Conservation (phyloP, 257 asterid species). For the Catharanthus roseus region DNA sequence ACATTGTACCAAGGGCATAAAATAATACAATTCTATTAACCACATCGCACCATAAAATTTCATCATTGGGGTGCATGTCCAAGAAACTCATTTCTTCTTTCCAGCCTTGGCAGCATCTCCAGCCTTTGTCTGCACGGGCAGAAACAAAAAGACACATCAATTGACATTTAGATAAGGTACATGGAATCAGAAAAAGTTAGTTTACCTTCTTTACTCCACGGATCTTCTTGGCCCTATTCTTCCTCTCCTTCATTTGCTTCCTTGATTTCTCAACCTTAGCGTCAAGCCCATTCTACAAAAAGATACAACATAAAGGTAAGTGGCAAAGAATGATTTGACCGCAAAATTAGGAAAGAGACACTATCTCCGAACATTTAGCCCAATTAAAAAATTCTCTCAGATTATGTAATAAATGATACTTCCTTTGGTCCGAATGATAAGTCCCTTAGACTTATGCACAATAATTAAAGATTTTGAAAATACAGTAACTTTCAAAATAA, state of each 20-base stretch:
- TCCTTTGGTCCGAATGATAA: too few species aligned
- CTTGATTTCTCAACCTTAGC: constrained; percentile 89
- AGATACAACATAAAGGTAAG: background rate
- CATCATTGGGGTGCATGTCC: background rate
- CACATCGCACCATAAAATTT: background rate
- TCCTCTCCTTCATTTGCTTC: constrained; percentile 85
- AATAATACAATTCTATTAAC: background rate
- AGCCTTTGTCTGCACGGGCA: constrained; percentile 64
- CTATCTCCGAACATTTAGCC: background rate
- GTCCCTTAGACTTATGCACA: too few species aligned
- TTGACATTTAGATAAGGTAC: background rate
- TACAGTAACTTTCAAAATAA: too few species aligned
- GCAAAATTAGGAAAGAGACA: background rate
- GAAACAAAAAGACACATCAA: background rate
- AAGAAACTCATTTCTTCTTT: constrained; percentile 57
- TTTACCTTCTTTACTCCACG: constrained; percentile 92
- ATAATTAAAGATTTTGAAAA: too few species aligned
- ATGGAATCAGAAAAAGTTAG: background rate
- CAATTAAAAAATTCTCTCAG: too few species aligned
- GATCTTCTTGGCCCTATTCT: constrained; percentile 79
- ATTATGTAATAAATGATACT: too few species aligned
- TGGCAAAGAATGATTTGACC: background rate
- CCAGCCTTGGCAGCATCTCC: constrained; percentile 80
- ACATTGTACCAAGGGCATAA: background rate
- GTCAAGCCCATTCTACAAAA: constrained; percentile 72